A percentile compares a stretch with the other conserved stretches of the same genome.
phyloP scores from a whole-genome alignment of 2,329 filamentous ascomycete species.

The Metarhizium album region DNA sequence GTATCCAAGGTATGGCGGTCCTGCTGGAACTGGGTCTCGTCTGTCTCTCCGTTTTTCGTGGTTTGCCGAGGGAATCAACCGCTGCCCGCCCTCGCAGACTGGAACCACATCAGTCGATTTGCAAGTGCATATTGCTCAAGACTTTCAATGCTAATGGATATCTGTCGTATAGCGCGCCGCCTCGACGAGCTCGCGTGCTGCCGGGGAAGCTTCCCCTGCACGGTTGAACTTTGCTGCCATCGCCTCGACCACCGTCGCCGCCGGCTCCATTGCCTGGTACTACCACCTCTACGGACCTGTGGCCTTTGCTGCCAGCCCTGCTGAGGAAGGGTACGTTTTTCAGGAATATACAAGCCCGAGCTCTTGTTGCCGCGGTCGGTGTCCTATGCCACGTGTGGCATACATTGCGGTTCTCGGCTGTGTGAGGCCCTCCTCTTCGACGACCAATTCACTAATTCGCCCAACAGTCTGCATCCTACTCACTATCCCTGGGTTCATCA shows the following conservation, averaged over 20 bases:
- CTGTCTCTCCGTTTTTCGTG: background rate
- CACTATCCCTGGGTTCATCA: slow-evolving; percentile 93
- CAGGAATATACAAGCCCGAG: background rate
- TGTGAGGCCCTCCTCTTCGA: slow-evolving; percentile 2
- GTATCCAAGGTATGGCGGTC: slow-evolving; percentile 58
- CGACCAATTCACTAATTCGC: slow-evolving; percentile 17
- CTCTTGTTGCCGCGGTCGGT: background rate
- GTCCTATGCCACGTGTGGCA: slow-evolving; percentile 18
- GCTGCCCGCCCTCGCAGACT: slow-evolving; percentile 13
- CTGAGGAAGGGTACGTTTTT: slow-evolving; percentile 89
- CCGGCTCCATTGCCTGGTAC: slow-evolving; percentile 92
- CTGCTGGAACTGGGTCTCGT: slow-evolving; percentile 8
- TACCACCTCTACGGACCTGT: slow-evolving; percentile 89
- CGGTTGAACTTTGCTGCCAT: slow-evolving; percentile 78
- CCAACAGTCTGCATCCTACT: slow-evolving; percentile 72
- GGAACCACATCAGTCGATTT: slow-evolving; percentile 19
- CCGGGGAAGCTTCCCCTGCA: slow-evolving; percentile 59
- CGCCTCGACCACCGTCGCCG: slow-evolving; percentile 75
- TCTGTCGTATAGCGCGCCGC: slow-evolving; percentile 43
- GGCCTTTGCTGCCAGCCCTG: slow-evolving; percentile 79
- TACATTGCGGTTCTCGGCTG: slow-evolving; percentile 17
- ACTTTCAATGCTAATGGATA: slow-evolving; percentile 27
- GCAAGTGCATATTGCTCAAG: slow-evolving; percentile 10
- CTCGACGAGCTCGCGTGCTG: slow-evolving; percentile 65
- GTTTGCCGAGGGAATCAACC: slow-evolving; percentile 19